Conservation (phyloP, 2,329 filamentous ascomycete genomes). For the Trichoderma hamatum region DNA sequence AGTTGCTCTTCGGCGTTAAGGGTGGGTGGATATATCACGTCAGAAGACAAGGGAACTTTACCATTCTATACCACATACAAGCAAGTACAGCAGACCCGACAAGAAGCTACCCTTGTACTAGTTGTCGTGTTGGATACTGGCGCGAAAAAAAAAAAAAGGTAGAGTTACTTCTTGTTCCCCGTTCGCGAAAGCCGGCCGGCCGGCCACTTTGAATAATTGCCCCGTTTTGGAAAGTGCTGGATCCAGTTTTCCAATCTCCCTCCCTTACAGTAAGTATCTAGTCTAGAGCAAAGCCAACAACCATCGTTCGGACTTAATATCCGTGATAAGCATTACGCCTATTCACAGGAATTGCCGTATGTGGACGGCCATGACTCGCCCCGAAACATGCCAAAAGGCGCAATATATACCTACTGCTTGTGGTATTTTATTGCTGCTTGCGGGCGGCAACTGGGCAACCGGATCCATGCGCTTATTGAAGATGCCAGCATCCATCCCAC, state of each 20-base stretch:
- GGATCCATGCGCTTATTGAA: neutral
- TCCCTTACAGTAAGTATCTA: no score
- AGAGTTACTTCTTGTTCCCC: no score
- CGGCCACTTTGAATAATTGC: neutral
- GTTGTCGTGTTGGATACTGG: neutral
- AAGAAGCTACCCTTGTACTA: neutral
- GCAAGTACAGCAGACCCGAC: neutral
- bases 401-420: no score
- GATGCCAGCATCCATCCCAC: neutral
- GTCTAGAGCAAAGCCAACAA: neutral
- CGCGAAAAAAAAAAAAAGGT: neutral
- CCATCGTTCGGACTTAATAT: neutral
- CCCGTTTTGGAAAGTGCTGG: conserved; percentile 5
- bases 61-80: neutral
- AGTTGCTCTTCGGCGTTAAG: neutral
- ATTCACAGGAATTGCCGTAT: neutral
- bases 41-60: neutral
- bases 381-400: neutral
- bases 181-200: neutral
- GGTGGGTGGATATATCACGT: neutral
- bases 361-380: neutral
- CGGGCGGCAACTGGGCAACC: neutral
- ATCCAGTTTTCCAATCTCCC: neutral
- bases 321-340: neutral
- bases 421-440: no score